Conservation (phyloP, 345 rosid genomes). For the Salix koriyanagi region DNA sequence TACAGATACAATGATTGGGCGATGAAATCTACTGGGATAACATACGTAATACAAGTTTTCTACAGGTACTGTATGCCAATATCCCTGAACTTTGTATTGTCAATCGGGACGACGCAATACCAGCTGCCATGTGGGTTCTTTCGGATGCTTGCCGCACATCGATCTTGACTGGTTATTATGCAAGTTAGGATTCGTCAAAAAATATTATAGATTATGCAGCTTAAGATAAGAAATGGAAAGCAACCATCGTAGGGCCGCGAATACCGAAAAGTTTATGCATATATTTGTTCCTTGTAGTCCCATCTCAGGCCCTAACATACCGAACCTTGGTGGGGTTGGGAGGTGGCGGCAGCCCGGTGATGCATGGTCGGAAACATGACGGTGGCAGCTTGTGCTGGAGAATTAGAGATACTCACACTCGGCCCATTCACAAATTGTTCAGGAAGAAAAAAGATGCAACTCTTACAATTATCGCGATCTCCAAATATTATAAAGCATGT, state of each 20-base stretch:
- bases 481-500: background rate
- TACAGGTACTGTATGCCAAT: too few species aligned
- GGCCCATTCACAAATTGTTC: background rate
- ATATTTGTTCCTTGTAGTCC: background rate
- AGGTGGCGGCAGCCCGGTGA: too few species aligned
- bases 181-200: background rate
- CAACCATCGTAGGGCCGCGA: background rate
- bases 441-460: background rate
- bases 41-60: too few species aligned
- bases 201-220: background rate
- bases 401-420: background rate
- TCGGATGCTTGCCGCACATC: too few species aligned
- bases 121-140: too few species aligned
- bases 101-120: too few species aligned
- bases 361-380: background rate
- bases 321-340: background rate
- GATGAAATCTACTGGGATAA: too few species aligned
- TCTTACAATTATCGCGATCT: background rate
- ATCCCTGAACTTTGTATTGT: too few species aligned
- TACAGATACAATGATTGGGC: too few species aligned
- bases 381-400: background rate
- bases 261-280: background rate
- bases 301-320: background rate
- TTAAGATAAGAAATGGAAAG: background rate
- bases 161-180: background rate